phyloP scores from a whole-genome alignment of 768 basidiomycete species.

The Cyclocybe cylindracea region DNA sequence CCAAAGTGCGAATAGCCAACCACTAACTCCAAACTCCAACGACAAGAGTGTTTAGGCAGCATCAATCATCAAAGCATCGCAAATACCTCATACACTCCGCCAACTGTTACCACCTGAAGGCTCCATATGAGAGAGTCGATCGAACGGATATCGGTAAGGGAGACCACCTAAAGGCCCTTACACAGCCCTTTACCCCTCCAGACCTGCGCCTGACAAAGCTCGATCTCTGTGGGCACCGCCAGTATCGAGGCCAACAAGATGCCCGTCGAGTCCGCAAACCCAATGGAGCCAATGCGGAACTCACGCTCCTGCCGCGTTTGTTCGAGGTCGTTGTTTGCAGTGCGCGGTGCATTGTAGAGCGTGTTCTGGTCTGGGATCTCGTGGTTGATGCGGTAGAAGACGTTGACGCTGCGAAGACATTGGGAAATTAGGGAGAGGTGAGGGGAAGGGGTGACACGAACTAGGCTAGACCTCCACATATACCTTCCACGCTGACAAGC shows the following conservation, averaged over 20 bases:
- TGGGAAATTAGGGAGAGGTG: neutral
- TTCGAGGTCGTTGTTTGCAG: constrained; percentile 47
- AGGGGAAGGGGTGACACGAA: constrained; percentile 39
- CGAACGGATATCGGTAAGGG: too few relatives aligned
- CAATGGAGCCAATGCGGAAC: constrained; percentile 89
- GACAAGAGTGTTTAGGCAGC: too few relatives aligned
- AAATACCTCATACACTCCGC: too few relatives aligned
- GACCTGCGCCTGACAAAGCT: constrained; percentile 74
- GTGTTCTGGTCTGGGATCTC: constrained; percentile 53
- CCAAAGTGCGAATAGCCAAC: too few relatives aligned
- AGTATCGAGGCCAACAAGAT: constrained; percentile 65
- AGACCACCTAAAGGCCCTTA: constrained; percentile 51
- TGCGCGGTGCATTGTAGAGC: too few relatives aligned
- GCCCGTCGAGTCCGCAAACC: constrained; percentile 80
- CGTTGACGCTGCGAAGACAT: constrained; percentile 66
- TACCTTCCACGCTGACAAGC: constrained; percentile 84
- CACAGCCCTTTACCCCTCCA: constrained; percentile 72
- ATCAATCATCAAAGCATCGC: too few relatives aligned
- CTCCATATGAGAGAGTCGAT: too few relatives aligned
- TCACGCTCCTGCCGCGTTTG: constrained; percentile 75
- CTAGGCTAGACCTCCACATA: constrained; percentile 94
- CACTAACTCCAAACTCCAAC: too few relatives aligned
- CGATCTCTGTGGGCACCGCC: constrained; percentile 74
- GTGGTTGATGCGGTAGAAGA: constrained; percentile 82
- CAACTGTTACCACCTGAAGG: too few relatives aligned